phyloP scores from a whole-genome alignment of 169 alveolate genomes.

The Plasmodium knowlesi region DNA sequence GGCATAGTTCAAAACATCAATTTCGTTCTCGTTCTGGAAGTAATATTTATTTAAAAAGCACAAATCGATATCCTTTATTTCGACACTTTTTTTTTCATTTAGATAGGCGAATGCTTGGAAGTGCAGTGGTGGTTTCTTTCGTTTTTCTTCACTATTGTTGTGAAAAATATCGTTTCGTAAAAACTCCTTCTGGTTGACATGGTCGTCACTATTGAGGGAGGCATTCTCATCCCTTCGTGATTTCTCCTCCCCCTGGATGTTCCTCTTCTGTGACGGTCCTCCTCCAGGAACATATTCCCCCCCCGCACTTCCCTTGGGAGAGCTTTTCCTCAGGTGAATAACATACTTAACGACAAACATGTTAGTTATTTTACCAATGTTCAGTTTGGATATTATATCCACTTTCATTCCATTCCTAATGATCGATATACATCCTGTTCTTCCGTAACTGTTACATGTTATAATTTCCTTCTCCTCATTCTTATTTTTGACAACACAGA shows the following conservation, averaged over 20 bases:
- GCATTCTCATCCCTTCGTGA: neutral
- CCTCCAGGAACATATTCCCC: neutral
- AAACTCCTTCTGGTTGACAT: neutral
- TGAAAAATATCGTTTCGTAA: neutral
- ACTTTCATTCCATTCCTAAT: constrained; percentile 57
- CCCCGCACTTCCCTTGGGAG: neutral
- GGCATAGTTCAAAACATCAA: constrained; percentile 62
- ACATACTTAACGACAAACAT: constrained; percentile 63
- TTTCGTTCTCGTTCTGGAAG: constrained; percentile 55
- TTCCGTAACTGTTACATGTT: constrained; percentile 72
- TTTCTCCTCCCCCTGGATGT: neutral
- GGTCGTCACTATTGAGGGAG: neutral
- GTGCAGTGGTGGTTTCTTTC: constrained; percentile 18
- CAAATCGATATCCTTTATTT: constrained; percentile 43
- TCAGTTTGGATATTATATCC: constrained; percentile 26
- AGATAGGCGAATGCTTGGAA: constrained; percentile 38
- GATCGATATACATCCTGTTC: constrained; percentile 71
- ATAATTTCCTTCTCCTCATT: constrained; percentile 47
- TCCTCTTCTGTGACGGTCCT: neutral
- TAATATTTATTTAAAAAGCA: constrained; percentile 58
- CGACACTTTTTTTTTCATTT: constrained; percentile 29
- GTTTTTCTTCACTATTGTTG: neutral
- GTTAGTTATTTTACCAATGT: constrained; percentile 25
- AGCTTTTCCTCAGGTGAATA: constrained; percentile 23
- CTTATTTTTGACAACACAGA: constrained; percentile 47